Evolutionary conservation across 176 grass and related monocot species (phyloP).

Genomic region (Oryza nivara): DNA sequence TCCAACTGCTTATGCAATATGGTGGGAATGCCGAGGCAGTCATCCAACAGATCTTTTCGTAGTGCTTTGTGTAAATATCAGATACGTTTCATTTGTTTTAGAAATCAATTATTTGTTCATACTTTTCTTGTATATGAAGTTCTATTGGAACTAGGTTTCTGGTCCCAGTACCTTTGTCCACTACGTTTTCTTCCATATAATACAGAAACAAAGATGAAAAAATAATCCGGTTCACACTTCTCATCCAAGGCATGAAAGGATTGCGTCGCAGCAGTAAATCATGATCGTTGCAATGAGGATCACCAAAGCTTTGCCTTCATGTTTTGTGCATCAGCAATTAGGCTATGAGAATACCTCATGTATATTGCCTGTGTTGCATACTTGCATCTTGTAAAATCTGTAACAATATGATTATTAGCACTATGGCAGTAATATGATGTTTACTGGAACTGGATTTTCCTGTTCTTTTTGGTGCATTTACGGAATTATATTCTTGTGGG

Average conservation of each 20-base stretch:
- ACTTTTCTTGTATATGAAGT: constrained; percentile 9
- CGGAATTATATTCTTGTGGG: background rate
- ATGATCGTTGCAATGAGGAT: background rate
- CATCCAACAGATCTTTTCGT: constrained; percentile 97
- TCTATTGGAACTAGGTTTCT: constrained; percentile 30
- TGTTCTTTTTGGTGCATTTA: background rate
- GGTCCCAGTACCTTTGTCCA: background rate
- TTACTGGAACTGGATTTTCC: background rate
- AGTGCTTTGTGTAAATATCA: constrained; percentile 50
- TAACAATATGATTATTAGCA: background rate
- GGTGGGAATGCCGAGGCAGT: constrained; percentile 86
- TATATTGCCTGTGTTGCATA: background rate
- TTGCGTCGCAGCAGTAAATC: background rate
- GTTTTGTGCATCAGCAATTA: background rate
- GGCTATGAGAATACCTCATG: background rate
- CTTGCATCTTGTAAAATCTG: background rate
- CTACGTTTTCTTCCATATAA: background rate
- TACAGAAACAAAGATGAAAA: constrained; percentile 11
- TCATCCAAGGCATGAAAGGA: constrained; percentile 2
- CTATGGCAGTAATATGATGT: background rate
- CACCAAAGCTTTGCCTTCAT: background rate
- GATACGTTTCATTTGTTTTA: constrained; percentile 7
- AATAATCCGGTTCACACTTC: background rate
- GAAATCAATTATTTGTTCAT: constrained; percentile 44
- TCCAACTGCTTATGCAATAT: constrained; percentile 90